phyloP scores from a whole-genome alignment of 2,329 filamentous ascomycete species.

The Arthrinium puccinioides region DNA sequence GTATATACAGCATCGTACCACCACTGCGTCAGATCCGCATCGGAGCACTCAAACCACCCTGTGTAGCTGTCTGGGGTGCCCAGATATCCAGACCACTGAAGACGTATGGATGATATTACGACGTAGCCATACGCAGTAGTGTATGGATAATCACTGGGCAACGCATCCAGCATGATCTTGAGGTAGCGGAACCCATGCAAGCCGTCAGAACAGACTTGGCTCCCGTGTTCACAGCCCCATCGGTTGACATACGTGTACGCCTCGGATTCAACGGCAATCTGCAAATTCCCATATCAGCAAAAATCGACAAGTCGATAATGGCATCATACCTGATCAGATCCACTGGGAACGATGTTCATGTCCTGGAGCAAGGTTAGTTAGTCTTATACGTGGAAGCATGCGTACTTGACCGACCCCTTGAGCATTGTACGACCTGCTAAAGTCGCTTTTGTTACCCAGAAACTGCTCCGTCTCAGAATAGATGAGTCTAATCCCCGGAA shows the following conservation, averaged over 20 bases:
- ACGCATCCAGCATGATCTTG: slow-evolving; percentile 37
- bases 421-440: slow-evolving; percentile 37
- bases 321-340: slow-evolving; percentile 41
- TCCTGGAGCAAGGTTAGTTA: slow-evolving; percentile 12
- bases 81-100: slow-evolving; percentile 36
- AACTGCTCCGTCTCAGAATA: slow-evolving; percentile 42
- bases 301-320: too few relatives aligned
- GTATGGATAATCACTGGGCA: slow-evolving; percentile 34
- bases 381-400: too few relatives aligned
- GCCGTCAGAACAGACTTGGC: slow-evolving; percentile 41
- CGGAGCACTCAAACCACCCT: slow-evolving; percentile 46
- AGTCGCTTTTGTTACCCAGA: slow-evolving; percentile 37
- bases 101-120: slow-evolving; percentile 30
- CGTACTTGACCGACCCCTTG: slow-evolving; percentile 9
- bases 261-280: slow-evolving; percentile 35
- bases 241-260: slow-evolving; percentile 37
- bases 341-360: slow-evolving; percentile 30
- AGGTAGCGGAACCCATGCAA: slow-evolving; percentile 47
- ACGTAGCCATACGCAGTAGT: slow-evolving; percentile 34
- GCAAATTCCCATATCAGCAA: too few relatives aligned
- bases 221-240: slow-evolving; percentile 33
- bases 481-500: slow-evolving; percentile 35
- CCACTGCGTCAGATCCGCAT: slow-evolving; percentile 39
- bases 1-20: slow-evolving; percentile 49
- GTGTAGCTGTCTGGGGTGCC: slow-evolving; percentile 41